Conservation (phyloP, 1,284 basidiomycete genomes). For the Neotropicomus parvogracilis region DNA sequence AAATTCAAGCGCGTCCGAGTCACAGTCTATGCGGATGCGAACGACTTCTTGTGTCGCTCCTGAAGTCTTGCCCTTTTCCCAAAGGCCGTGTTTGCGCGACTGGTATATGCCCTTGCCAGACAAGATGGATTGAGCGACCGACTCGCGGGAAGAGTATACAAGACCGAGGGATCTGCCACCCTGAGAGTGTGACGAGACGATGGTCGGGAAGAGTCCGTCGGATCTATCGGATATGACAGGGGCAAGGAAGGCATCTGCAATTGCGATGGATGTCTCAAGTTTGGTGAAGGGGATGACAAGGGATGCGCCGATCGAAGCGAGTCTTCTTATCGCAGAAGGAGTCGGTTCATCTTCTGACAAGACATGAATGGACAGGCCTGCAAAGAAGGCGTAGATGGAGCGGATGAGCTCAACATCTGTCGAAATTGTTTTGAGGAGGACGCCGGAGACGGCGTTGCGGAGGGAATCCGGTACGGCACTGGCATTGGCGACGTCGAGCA, state of each 20-base stretch:
- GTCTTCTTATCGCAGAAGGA: slow-evolving; percentile 51
- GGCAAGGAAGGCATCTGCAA: slow-evolving; percentile 85
- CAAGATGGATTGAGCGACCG: slow-evolving; percentile 82
- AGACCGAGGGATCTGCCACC: slow-evolving; percentile 83
- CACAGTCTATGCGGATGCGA: slow-evolving; percentile 86
- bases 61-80: slow-evolving; percentile 96
- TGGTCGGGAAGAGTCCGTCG: slow-evolving; percentile 91
- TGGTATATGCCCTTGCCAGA: slow-evolving; percentile 95
- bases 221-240: slow-evolving; percentile 82
- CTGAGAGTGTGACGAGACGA: slow-evolving; percentile 76
- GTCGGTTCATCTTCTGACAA: slow-evolving; percentile 54
- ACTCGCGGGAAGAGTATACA: slow-evolving; percentile 94
- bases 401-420: slow-evolving; percentile 68
- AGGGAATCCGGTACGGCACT: slow-evolving; percentile 73
- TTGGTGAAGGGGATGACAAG: slow-evolving; percentile 74
- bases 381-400: slow-evolving; percentile 73
- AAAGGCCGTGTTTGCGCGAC: slow-evolving; percentile 92
- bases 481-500: slow-evolving; percentile 68
- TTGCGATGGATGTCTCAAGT: slow-evolving; percentile 62
- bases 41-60: slow-evolving; percentile 91
- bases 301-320: slow-evolving; percentile 57
- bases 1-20: slow-evolving; percentile 90
- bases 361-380: slow-evolving; percentile 59
- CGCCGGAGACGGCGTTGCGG: slow-evolving; percentile 69
- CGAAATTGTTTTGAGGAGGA: slow-evolving; percentile 68